Conservation (phyloP, 2,329 filamentous ascomycete species). For the Camillea tinctor region DNA sequence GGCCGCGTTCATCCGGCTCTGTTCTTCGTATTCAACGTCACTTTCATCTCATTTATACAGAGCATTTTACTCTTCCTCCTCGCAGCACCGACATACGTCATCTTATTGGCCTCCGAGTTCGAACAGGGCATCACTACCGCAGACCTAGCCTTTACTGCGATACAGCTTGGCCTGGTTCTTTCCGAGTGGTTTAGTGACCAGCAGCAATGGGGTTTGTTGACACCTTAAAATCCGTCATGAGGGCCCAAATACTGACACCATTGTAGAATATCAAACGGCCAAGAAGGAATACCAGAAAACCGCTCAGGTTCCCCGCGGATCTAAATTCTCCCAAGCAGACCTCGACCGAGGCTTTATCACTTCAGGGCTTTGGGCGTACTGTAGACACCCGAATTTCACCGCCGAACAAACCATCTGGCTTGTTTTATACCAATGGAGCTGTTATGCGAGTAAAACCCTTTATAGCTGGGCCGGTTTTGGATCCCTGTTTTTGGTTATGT, state of each 20-base stretch:
- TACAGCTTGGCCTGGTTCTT: constrained; percentile 51
- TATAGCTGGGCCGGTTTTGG: constrained; percentile 80
- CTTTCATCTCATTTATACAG: constrained; percentile 86
- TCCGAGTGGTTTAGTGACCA: constrained; percentile 83
- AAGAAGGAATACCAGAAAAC: constrained; percentile 74
- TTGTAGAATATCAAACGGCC: constrained; percentile 71
- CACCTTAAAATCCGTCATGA: neutral
- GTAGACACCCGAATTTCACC: constrained; percentile 91
- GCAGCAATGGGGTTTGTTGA: constrained; percentile 76
- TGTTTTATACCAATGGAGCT: constrained; percentile 83
- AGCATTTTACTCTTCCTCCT: constrained; percentile 78
- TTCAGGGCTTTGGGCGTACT: constrained; percentile 81
- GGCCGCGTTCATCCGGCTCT: constrained; percentile 58
- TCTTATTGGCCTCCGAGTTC: constrained; percentile 70
- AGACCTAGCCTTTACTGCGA: constrained; percentile 49
- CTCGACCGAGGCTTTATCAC: constrained; percentile 88
- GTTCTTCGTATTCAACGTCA: constrained; percentile 83
- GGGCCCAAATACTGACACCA: constrained; percentile 13
- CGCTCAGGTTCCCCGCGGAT: constrained; percentile 66
- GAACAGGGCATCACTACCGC: constrained; percentile 46
- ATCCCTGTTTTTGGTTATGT: constrained; percentile 64
- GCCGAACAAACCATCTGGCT: constrained; percentile 93
- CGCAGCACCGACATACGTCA: constrained; percentile 74
- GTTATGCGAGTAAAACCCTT: constrained; percentile 66
- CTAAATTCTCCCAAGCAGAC: constrained; percentile 65